These are phyloP conservation scores for Talaromyces adpressus DNA, from an alignment of 495 filamentous ascomycete genomes.

Conservation along the genomic window DNA sequence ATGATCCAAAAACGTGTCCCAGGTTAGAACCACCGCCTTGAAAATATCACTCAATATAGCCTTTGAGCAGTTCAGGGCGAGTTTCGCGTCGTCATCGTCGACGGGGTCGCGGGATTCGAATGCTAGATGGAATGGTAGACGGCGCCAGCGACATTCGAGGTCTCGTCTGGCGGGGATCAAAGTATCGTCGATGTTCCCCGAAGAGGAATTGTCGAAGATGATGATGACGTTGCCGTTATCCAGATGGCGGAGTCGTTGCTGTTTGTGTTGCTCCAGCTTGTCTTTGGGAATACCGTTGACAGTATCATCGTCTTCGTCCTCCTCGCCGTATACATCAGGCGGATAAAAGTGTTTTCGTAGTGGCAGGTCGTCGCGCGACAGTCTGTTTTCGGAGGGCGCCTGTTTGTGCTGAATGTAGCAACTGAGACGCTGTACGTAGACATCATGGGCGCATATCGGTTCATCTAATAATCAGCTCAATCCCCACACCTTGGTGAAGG, in stretches of 20 bases:
- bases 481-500: neutral
- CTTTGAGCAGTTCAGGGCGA: conserved; percentile 42
- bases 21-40: conserved; percentile 34
- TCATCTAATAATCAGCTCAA: conserved; percentile 12
- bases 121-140: conserved; percentile 41
- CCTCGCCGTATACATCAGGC: conserved; percentile 13
- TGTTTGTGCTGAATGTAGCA: conserved; percentile 35
- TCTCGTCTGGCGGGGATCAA: conserved; percentile 41
- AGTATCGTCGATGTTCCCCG: conserved; percentile 38
- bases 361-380: neutral
- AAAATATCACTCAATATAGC: conserved; percentile 45
- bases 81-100: conserved; percentile 15
- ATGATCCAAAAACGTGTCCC: conserved; percentile 38
- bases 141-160: conserved; percentile 44
- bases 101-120: conserved; percentile 21
- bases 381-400: conserved; percentile 13
- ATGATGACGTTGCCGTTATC: conserved; percentile 50
- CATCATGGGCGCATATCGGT: conserved; percentile 32
- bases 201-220: conserved; percentile 44
- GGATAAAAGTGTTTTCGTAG: conserved; percentile 2
- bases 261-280: conserved; percentile 3
- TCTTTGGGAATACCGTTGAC: conserved; percentile 3
- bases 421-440: conserved; percentile 34
- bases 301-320: conserved; percentile 12
- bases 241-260: conserved; percentile 21